phyloP scores from a whole-genome alignment of 1,139 yeast species.

The Sugiyamaella japonica region DNA sequence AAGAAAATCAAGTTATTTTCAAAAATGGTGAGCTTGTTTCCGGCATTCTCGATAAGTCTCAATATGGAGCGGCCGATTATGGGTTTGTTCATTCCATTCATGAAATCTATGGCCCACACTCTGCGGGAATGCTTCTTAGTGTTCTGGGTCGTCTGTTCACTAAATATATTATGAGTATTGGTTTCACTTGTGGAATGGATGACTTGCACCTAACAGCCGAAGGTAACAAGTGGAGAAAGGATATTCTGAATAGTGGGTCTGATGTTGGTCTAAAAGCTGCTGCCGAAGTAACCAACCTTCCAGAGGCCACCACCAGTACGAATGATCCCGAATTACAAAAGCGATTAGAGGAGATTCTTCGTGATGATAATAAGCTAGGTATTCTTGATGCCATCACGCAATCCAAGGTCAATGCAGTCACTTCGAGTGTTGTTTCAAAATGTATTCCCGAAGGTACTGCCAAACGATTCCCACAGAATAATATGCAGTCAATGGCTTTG shows the following conservation, averaged over 20 bases:
- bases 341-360: constrained; percentile 89
- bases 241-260: constrained; percentile 70
- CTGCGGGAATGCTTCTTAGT: constrained; percentile 87
- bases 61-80: constrained; percentile 96
- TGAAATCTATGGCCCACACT: constrained; percentile 89
- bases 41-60: constrained; percentile 96
- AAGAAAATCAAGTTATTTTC: constrained; percentile 84
- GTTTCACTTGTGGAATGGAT: constrained; percentile 99
- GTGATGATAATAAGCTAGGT: constrained; percentile 91
- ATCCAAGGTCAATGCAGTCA: constrained; percentile 86
- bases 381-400: constrained; percentile 95
- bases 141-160: constrained; percentile 94
- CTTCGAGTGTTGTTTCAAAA: constrained; percentile 87
- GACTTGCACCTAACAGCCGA: constrained; percentile 88
- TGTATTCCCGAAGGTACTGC: constrained; percentile 97
- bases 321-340: constrained; percentile 76
- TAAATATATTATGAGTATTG: constrained; percentile 86
- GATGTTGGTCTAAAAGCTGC: constrained; percentile 93
- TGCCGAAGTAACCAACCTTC: constrained; percentile 87
- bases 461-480: constrained; percentile 92
- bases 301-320: constrained; percentile 51
- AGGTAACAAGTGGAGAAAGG: constrained; percentile 87
- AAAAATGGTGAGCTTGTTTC: constrained; percentile 81
- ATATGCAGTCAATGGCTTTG: constrained; percentile 99
- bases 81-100: constrained; percentile 97